These are phyloP conservation scores for Cadophora gregata DNA, from an alignment of 2,329 filamentous ascomycete species.

Conservation along the genomic window DNA sequence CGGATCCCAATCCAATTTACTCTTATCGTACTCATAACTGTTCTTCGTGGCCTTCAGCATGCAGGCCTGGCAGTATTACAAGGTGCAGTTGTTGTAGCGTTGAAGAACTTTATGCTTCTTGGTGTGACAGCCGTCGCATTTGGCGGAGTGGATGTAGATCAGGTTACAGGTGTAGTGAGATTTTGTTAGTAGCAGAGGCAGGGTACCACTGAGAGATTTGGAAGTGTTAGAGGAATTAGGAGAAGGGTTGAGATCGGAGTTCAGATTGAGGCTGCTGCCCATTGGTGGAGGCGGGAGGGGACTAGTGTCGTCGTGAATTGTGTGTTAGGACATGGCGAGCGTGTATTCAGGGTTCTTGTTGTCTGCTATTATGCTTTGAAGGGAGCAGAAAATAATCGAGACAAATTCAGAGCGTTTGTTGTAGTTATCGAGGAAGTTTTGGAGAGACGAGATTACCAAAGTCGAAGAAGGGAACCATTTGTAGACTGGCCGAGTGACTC, in stretches of 20 bases:
- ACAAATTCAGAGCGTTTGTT: not conserved
- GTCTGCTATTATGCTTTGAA: not conserved
- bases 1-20: not conserved
- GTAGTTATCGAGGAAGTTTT: not conserved
- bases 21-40: not conserved
- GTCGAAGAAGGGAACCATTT: not conserved
- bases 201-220: not conserved
- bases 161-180: not conserved
- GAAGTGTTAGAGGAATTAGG: not conserved
- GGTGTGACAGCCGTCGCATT: slow-evolving; percentile 13
- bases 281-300: not conserved
- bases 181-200: not conserved
- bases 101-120: not conserved
- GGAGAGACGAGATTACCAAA: no score
- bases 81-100: not conserved
- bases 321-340: not conserved
- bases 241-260: not conserved
- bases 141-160: not conserved
- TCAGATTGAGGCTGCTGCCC: not conserved
- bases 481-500: not conserved
- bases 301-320: not conserved
- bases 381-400: not conserved
- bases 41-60: not conserved
- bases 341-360: not conserved
- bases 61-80: not conserved